Conservation (phyloP, 495 filamentous ascomycete species). For the Bryoglossum gracile region DNA sequence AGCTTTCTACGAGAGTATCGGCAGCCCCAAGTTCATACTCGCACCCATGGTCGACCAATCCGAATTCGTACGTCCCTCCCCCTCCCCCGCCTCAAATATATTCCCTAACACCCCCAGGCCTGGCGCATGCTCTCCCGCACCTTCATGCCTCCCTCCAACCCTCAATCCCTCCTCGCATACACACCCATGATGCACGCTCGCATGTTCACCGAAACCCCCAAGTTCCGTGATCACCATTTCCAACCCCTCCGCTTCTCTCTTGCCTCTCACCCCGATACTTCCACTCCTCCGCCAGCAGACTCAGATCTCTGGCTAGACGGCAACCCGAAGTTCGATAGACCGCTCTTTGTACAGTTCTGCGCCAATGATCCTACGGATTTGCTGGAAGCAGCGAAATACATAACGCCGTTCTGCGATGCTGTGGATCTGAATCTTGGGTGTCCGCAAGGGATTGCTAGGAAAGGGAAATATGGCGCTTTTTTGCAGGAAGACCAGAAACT, state of each 20-base stretch:
- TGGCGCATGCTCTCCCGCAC: conserved; percentile 94
- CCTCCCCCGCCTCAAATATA: not conserved
- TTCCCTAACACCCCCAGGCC: conserved; percentile 47
- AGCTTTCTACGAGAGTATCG: conserved; percentile 88
- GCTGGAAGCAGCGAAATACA: conserved; percentile 65
- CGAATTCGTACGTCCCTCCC: conserved; percentile 67
- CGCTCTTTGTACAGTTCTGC: conserved; percentile 95
- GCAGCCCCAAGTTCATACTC: conserved; percentile 80
- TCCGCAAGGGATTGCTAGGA: conserved; percentile 88
- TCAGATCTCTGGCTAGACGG: conserved; percentile 64
- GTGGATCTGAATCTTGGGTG: conserved; percentile 98
- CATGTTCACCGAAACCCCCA: conserved; percentile 65
- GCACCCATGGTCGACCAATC: conserved; percentile 98
- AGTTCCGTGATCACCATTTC: conserved; percentile 71
- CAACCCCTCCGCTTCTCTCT: conserved; percentile 46
- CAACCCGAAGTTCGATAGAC: conserved; percentile 72
- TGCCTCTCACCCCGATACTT: conserved; percentile 7
- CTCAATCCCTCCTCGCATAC: conserved; percentile 64
- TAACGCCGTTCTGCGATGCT: conserved; percentile 81
- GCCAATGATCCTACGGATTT: conserved; percentile 78
- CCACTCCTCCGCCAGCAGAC: conserved; percentile 9
- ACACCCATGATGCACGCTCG: conserved; percentile 94
- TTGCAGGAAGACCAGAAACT: conserved; percentile 87
- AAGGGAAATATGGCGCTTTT: conserved; percentile 88
- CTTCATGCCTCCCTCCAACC: conserved; percentile 61